A percentile compares a stretch with the other conserved stretches of the same genome.
These are phyloP conservation scores for Penicillium fimorum DNA, from an alignment of 495 filamentous ascomycete species.

Conservation along the genomic window DNA sequence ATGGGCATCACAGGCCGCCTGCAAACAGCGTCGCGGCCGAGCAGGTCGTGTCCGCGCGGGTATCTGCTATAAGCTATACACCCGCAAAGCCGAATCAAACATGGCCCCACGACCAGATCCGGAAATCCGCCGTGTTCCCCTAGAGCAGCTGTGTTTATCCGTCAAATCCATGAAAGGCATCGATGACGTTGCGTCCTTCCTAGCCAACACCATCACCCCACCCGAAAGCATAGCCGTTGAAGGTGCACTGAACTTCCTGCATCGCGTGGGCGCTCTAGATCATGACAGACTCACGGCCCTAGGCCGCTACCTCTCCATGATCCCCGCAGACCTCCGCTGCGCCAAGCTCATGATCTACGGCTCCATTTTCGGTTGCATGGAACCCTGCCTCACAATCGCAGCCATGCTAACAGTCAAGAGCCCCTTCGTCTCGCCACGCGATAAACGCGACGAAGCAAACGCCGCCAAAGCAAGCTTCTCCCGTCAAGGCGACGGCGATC, in stretches of 20 bases:
- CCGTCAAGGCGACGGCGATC: slow-evolving; percentile 68
- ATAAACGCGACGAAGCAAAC: slow-evolving; percentile 78
- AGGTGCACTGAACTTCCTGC: slow-evolving; percentile 72
- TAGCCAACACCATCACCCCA: slow-evolving; percentile 83
- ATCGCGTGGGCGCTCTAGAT: slow-evolving; percentile 83
- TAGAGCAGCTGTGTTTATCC: slow-evolving; percentile 91
- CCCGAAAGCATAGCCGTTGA: slow-evolving; percentile 82
- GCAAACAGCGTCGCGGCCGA: slow-evolving; percentile 93
- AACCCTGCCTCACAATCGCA: slow-evolving; percentile 84
- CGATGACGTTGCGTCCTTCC: slow-evolving; percentile 71
- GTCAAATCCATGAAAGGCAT: slow-evolving; percentile 91
- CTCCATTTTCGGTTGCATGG: slow-evolving; percentile 86
- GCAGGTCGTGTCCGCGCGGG: slow-evolving; percentile 90
- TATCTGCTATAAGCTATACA: slow-evolving; percentile 94
- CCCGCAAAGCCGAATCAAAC: slow-evolving; percentile 73
- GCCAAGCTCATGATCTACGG: slow-evolving; percentile 96
- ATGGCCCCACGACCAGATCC: slow-evolving; percentile 92
- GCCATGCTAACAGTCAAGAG: slow-evolving; percentile 80
- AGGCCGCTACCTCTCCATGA: slow-evolving; percentile 86
- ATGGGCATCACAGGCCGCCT: slow-evolving; percentile 92
- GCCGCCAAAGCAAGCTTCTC: slow-evolving; percentile 74
- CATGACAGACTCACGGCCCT: slow-evolving; percentile 83
- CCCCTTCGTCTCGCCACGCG: slow-evolving; percentile 79
- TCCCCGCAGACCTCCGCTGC: slow-evolving; percentile 89
- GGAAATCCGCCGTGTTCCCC: slow-evolving; percentile 86